Evolutionary conservation across 148 eudicot species (phyloP).

Genomic region (Limonium bicolor): DNA sequence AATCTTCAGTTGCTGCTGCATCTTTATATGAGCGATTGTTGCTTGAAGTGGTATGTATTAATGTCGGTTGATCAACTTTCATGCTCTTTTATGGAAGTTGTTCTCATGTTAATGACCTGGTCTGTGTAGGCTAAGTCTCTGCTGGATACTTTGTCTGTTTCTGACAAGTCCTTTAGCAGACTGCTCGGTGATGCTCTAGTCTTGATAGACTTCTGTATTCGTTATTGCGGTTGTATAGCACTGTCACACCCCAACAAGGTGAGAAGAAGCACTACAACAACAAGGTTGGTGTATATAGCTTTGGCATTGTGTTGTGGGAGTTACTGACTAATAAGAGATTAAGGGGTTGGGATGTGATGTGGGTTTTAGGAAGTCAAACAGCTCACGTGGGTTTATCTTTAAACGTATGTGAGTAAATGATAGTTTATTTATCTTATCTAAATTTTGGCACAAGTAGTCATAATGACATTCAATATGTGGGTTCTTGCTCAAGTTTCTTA

Average conservation of each 20-base stretch:
- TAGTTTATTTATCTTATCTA: too few relatives aligned
- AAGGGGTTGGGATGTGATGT: too few relatives aligned
- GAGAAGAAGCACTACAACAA: slow-evolving; percentile 98
- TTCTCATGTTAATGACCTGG: background rate
- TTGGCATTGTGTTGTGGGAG: slow-evolving; percentile 95
- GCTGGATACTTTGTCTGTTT: slow-evolving; percentile 63
- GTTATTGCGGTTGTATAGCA: slow-evolving; percentile 72
- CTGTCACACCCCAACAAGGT: slow-evolving; percentile 89
- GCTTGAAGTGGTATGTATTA: slow-evolving; percentile 62
- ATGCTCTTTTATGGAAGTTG: background rate
- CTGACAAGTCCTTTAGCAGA: slow-evolving; percentile 87
- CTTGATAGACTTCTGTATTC: too few relatives aligned
- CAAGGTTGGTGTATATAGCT: slow-evolving; percentile 95
- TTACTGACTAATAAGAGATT: slow-evolving; percentile 75
- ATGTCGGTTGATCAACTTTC: slow-evolving; percentile 8
- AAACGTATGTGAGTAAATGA: too few relatives aligned
- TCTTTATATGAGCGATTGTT: slow-evolving; percentile 82
- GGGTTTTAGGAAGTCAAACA: too few relatives aligned
- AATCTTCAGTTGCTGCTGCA: slow-evolving; percentile 37
- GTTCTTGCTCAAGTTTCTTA: too few relatives aligned
- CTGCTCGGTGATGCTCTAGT: slow-evolving; percentile 87
- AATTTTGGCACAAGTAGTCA: too few relatives aligned
- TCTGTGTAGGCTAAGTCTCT: slow-evolving; percentile 56
- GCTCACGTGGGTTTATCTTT: too few relatives aligned
- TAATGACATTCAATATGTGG: too few relatives aligned